Evolutionary conservation across 148 eudicot genomes (phyloP).

Genomic region (Persicaria maculosa): DNA sequence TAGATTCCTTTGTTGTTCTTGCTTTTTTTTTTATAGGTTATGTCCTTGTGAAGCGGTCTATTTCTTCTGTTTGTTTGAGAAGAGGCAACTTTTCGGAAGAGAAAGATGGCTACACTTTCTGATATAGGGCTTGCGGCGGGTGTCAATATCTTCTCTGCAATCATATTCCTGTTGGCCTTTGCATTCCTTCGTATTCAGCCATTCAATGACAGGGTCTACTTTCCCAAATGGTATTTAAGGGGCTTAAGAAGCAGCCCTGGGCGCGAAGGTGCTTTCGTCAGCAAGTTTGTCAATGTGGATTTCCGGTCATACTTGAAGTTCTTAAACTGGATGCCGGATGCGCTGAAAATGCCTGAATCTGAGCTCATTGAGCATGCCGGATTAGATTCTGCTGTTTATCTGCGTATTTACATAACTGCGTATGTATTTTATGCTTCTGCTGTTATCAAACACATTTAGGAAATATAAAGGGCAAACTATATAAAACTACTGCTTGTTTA

Average conservation of each 20-base stretch:
- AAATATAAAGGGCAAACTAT: background rate
- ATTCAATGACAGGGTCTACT: conserved; percentile 92
- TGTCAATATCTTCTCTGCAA: conserved; percentile 61
- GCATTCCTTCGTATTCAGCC: conserved; percentile 90
- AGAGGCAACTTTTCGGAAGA: conserved; percentile 13
- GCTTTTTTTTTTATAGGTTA: background rate
- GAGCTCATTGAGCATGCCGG: conserved; percentile 98
- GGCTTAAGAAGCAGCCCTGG: conserved; percentile 82
- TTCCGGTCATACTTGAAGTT: conserved; percentile 69
- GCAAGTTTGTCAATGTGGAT: conserved; percentile 78
- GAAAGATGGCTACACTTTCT: conserved; percentile 58
- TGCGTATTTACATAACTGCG: conserved; percentile 70
- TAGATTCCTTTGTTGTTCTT: background rate
- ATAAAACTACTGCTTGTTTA: background rate
- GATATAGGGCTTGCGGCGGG: conserved; percentile 84
- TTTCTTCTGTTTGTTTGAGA: background rate
- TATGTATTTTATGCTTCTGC: too few species aligned
- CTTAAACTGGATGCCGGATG: conserved; percentile 95
- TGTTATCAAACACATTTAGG: background rate
- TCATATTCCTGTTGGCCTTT: conserved; percentile 76
- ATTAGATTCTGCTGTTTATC: conserved; percentile 86
- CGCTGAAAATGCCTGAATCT: conserved; percentile 82
- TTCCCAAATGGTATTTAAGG: conserved; percentile 96
- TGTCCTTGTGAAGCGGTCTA: background rate
- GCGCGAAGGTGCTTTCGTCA: conserved; percentile 48